phyloP scores from a whole-genome alignment of 495 filamentous ascomycete genomes.

The Penicillium alfredii region DNA sequence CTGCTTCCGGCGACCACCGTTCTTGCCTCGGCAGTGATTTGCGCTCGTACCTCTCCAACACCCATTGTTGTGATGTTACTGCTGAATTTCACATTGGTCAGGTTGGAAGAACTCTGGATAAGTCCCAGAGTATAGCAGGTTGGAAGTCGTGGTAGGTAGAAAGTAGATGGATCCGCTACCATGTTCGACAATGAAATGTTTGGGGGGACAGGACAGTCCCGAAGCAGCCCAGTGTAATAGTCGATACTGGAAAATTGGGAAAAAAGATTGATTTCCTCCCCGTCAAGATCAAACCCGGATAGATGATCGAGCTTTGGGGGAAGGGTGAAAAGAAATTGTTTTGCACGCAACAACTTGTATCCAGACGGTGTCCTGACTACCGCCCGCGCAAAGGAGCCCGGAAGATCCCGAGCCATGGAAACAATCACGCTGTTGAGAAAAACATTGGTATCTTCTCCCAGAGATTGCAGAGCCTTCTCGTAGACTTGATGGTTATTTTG shows the following conservation, averaged over 20 bases:
- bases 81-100: no score
- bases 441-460: conserved; percentile 23
- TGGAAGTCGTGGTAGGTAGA: no score
- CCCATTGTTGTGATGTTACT: no score
- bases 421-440: conserved; percentile 12
- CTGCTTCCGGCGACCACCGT: no score
- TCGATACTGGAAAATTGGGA: conserved; percentile 21
- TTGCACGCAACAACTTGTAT: conserved; percentile 34
- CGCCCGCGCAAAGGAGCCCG: conserved; percentile 11
- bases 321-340: conserved; percentile 39
- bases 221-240: conserved; percentile 18
- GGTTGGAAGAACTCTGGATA: no score
- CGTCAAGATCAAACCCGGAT: conserved; percentile 27
- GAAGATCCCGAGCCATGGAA: conserved; percentile 3
- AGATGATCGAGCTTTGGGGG: conserved; percentile 27
- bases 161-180: no score
- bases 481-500: conserved; percentile 38
- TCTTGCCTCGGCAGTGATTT: no score
- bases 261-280: conserved; percentile 33
- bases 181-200: no score
- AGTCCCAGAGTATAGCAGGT: no score
- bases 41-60: no score
- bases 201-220: no score
- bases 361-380: conserved; percentile 32
- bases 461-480: conserved; percentile 21